Conservation (phyloP, 2,329 filamentous ascomycete species). For the Penicillium sclerotiorum region DNA sequence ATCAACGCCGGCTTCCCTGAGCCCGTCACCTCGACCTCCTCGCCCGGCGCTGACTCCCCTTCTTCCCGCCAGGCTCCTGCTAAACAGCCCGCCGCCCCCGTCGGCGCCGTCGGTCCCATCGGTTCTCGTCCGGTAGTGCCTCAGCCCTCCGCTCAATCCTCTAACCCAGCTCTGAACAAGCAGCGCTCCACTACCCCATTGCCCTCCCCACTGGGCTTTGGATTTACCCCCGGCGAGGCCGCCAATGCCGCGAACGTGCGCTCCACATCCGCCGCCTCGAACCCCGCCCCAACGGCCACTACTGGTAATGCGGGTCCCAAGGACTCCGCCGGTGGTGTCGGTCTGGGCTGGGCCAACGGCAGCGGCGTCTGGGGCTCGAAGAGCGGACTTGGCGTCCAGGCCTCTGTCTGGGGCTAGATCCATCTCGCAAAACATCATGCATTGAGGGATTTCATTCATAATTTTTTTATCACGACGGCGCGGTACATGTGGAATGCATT, state of each 20-base stretch:
- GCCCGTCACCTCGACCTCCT: conserved; percentile 79
- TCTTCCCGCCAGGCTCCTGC: conserved; percentile 66
- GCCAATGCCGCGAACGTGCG: conserved; percentile 49
- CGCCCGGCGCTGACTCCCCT: conserved; percentile 72
- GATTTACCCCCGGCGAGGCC: conserved; percentile 62
- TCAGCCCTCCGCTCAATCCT: conserved; percentile 47
- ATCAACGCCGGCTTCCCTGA: conserved; percentile 56
- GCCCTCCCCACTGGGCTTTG: conserved; percentile 81
- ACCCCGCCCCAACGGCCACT: conserved; percentile 55
- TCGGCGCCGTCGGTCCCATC: conserved; percentile 80
- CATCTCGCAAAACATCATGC: not conserved
- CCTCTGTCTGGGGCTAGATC: conserved; percentile 86
- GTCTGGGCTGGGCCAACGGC: conserved; percentile 75
- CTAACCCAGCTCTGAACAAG: conserved; percentile 69
- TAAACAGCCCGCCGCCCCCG: conserved; percentile 54
- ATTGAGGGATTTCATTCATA: not conserved
- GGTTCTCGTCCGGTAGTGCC: conserved; percentile 78
- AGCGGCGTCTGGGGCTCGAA: conserved; percentile 84
- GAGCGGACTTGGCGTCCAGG: conserved; percentile 79
- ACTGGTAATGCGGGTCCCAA: conserved; percentile 34
- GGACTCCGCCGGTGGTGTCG: conserved; percentile 46
- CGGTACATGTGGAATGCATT: conserved; percentile 19
- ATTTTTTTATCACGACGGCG: conserved; percentile 7
- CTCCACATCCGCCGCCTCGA: conserved; percentile 61
- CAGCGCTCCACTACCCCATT: conserved; percentile 88